A percentile compares a stretch with the other conserved stretches of the same genome.
Conservation (phyloP, 257 asterid species). For the Jacaranda mimosifolia region DNA sequence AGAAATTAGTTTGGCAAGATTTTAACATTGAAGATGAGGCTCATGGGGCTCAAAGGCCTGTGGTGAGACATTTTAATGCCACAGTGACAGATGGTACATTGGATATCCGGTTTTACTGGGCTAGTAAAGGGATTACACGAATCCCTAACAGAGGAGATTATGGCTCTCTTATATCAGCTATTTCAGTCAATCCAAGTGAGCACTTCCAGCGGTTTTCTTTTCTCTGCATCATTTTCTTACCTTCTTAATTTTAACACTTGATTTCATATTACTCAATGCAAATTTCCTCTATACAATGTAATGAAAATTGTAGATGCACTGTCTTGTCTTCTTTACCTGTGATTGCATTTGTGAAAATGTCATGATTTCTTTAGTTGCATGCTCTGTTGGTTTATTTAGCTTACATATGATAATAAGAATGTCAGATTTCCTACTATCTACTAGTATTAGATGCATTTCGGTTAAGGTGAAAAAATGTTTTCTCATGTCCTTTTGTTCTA, state of each 20-base stretch:
- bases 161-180: constrained; percentile 88
- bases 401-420: background rate
- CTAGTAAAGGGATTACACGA: constrained; percentile 83
- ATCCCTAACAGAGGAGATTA: constrained; percentile 82
- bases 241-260: background rate
- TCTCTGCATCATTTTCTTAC: background rate
- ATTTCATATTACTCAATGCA: background rate
- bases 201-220: constrained; percentile 23
- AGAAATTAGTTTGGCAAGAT: constrained; percentile 59
- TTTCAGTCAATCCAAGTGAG: constrained; percentile 81
- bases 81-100: constrained; percentile 63
- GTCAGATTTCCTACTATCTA: background rate
- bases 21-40: constrained; percentile 81
- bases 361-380: no score
- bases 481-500: constrained; percentile 6
- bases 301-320: no score
- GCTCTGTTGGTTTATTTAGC: no score
- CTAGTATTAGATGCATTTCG: constrained; percentile 14
- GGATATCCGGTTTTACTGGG: constrained; percentile 86
- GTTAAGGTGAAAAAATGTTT: background rate
- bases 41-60: constrained; percentile 66
- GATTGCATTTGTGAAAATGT: no score
- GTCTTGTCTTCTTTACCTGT: no score
- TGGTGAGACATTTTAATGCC: constrained; percentile 55
- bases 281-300: background rate